Base-by-base conservation (phyloP, 805 yeast species). In the Geotrichum ghanense region DNA sequence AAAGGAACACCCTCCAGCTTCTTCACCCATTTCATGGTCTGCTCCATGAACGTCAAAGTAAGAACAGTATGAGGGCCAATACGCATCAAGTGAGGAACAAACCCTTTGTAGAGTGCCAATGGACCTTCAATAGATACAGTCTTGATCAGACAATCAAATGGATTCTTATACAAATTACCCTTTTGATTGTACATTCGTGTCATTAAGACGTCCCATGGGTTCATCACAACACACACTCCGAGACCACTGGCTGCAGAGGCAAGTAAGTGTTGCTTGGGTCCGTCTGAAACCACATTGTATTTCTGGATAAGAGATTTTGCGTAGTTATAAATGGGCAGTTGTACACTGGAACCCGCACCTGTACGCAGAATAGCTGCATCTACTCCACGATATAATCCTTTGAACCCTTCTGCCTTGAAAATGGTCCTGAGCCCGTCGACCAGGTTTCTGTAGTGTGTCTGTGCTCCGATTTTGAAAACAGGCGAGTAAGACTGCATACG, bases 151-250 rank as follows among this genome's bases (percentile, higher is more conserved):
- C 98, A 92, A 66, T 92, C 98, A 21, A 88, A 54, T 1, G 95
- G 94, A 7, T 95, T 95, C 45, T 69, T 73, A 67, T 92, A 92
- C 45, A 83, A 74, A 58, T 84, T 74, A 43, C 95, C 95, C 65
- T 81, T 84, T 64, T 92, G 97, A 66, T 92, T 92, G 67, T 90
- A 92, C 63, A 92, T 82, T 69, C 98, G 78, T 1, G 98, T 92
- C 66, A 92, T 71, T 45, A 92, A 75, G 41, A 92, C 97, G 65
- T 92, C 98, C 78, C 95, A 88, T 14, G 98, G 97, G 63, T 89
- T 92, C 97, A 92, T 90, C 25, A 86, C 95, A 19, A 89, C 71
- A 45, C 94, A 89, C 25, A 92, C 97, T 56, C 95, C 96, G 37
- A 88, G 62, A 41, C 98, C 98, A 5, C 96, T 81, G 52, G 74